Evolutionary conservation across 163 green algal species (phyloP).

Genomic region (Volvox carteri): DNA sequence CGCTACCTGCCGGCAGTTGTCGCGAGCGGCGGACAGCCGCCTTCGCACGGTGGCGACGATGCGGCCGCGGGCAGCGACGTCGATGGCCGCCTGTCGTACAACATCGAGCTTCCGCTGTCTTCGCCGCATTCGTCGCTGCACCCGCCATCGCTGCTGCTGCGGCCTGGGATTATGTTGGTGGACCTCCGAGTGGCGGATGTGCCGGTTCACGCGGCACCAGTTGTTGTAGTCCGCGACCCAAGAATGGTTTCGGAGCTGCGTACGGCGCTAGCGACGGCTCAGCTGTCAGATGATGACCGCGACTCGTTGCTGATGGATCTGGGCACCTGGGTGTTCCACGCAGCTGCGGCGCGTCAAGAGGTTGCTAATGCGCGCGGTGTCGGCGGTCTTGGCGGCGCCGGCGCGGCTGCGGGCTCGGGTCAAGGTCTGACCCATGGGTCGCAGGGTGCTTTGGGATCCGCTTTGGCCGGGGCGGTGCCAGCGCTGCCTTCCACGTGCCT

Average conservation of each 20-base stretch:
- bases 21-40: not conserved
- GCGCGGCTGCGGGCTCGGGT: no score
- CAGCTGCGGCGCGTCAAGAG: not conserved
- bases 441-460: no score
- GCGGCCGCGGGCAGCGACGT: not conserved
- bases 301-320: slow-evolving; percentile 40
- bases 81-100: not conserved
- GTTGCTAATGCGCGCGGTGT: no score
- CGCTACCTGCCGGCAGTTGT: slow-evolving; percentile 24
- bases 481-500: not conserved
- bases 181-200: not conserved
- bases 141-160: not conserved
- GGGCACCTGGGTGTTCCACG: slow-evolving; percentile 34
- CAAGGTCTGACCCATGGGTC: no score
- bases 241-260: slow-evolving; percentile 11
- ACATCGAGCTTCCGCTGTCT: not conserved
- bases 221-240: not conserved
- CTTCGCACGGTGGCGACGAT: not conserved
- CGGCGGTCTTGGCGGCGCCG: no score
- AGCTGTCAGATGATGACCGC: slow-evolving; percentile 18
- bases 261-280: not conserved
- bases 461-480: not conserved
- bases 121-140: not conserved
- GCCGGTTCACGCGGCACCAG: not conserved
- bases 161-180: slow-evolving; percentile 13